Conservation (phyloP, 1,284 basidiomycete genomes). For the Trichosporon sp. region DNA sequence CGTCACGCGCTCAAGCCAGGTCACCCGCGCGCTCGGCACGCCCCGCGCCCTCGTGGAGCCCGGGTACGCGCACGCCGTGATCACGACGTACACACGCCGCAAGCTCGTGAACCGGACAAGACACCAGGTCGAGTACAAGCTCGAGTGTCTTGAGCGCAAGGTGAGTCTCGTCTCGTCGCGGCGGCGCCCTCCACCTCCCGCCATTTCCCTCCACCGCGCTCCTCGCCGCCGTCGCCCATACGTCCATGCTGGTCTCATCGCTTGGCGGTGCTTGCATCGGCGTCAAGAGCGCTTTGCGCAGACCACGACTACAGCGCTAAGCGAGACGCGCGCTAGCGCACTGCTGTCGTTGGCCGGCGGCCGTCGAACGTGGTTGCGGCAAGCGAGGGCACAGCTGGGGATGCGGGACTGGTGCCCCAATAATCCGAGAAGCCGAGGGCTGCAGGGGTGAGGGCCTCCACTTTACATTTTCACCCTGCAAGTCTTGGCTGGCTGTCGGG, state of each 20-base stretch:
- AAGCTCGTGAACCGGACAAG: conserved; percentile 2
- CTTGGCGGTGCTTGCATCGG: no score
- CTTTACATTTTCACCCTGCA: neutral
- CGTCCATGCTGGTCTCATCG: no score
- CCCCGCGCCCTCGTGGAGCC: conserved; percentile 17
- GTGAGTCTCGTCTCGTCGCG: conserved; percentile 16
- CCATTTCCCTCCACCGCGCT: neutral
- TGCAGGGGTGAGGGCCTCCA: neutral
- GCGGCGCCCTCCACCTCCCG: neutral
- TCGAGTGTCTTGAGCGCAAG: conserved; percentile 32
- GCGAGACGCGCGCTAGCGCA: neutral
- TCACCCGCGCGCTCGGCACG: conserved; percentile 11
- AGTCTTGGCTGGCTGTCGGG: neutral
- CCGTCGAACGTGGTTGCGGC: neutral
- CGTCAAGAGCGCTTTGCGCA: no score
- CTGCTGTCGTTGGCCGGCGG: neutral
- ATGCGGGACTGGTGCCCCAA: neutral
- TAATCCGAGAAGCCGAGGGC: neutral
- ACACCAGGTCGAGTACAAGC: conserved; percentile 30
- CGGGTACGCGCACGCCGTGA: conserved; percentile 18
- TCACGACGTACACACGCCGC: conserved; percentile 8
- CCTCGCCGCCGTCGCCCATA: no score
- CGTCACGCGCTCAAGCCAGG: neutral
- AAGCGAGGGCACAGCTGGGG: neutral
- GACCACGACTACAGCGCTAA: neutral